A percentile compares a stretch with the other conserved stretches of the same genome.
phyloP scores from a whole-genome alignment of 2,329 filamentous ascomycete species.

The Phoma sp. region DNA sequence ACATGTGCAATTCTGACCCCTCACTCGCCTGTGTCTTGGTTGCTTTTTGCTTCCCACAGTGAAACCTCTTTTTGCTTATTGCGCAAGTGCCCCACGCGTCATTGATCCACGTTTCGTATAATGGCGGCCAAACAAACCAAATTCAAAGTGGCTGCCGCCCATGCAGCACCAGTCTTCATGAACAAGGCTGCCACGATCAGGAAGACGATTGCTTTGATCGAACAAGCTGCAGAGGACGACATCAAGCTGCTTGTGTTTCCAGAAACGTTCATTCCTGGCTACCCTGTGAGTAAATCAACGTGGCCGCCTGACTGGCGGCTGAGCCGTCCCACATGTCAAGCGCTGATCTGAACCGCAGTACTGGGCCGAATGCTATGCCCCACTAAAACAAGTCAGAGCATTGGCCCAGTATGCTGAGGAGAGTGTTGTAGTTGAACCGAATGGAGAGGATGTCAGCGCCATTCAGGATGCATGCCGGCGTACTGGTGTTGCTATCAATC shows the following conservation, averaged over 20 bases:
- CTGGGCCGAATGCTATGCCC: constrained; percentile 47
- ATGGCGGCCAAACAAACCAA: constrained; percentile 35
- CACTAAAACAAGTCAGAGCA: constrained; percentile 42
- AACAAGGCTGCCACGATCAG: constrained; percentile 44
- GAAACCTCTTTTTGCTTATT: not conserved
- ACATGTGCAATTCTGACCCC: not conserved
- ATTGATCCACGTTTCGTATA: not conserved
- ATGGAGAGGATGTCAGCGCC: constrained; percentile 37
- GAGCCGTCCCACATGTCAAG: not conserved
- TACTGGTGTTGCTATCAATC: constrained; percentile 40
- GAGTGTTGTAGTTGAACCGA: constrained; percentile 44
- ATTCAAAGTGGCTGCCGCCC: constrained; percentile 46
- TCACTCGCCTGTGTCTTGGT: not conserved
- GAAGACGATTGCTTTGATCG: constrained; percentile 43
- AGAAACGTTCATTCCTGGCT: constrained; percentile 48
- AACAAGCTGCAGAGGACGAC: constrained; percentile 38
- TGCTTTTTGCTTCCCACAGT: constrained; percentile 1
- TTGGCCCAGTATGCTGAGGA: constrained; percentile 45
- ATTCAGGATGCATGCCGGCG: constrained; percentile 44
- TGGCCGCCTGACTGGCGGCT: constrained; percentile 1
- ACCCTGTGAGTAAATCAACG: constrained; percentile 33
- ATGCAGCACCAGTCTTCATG: constrained; percentile 49
- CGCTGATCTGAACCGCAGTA: constrained; percentile 33
- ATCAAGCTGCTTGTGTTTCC: constrained; percentile 47
- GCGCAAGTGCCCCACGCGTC: not conserved